A percentile compares a stretch with the other conserved stretches of the same genome.
Evolutionary conservation across 805 yeast species (phyloP).

Genomic region (Hanseniaspora jakobsenii): DNA sequence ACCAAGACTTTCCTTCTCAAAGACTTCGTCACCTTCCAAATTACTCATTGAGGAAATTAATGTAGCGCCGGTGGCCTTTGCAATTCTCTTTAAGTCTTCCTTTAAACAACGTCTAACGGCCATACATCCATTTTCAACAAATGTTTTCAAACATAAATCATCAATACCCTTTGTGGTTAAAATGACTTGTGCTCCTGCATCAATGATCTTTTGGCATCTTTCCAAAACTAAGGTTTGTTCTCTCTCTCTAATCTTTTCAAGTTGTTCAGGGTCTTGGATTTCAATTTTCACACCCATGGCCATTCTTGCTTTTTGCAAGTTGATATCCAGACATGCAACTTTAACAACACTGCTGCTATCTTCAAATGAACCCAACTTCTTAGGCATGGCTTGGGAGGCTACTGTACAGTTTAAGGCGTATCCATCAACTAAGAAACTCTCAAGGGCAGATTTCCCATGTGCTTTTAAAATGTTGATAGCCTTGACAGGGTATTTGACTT

Average conservation of each 20-base stretch:
- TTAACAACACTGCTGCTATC: constrained; percentile 42
- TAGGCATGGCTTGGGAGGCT: constrained; percentile 93
- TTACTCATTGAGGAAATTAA: constrained; percentile 76
- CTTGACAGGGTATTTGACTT: constrained; percentile 84
- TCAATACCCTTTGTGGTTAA: constrained; percentile 91
- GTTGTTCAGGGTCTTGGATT: constrained; percentile 92
- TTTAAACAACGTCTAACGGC: constrained; percentile 95
- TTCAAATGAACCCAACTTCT: constrained; percentile 35
- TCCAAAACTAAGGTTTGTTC: constrained; percentile 79
- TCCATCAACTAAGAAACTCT: constrained; percentile 78
- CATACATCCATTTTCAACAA: constrained; percentile 83
- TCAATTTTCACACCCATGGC: constrained; percentile 97
- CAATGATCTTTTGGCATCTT: constrained; percentile 66
- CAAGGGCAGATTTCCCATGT: constrained; percentile 85
- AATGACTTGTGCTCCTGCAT: constrained; percentile 85
- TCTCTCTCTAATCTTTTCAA: constrained; percentile 81
- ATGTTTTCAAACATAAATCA: constrained; percentile 80
- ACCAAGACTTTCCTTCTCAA: constrained; percentile 75
- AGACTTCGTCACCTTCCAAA: constrained; percentile 90
- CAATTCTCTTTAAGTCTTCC: constrained; percentile 92
- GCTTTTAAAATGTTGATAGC: constrained; percentile 94
- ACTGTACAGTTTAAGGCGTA: constrained; percentile 94
- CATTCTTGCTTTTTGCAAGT: constrained; percentile 91
- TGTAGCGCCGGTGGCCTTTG: constrained; percentile 96
- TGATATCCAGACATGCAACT: constrained; percentile 81